phyloP scores from a whole-genome alignment of 805 yeast genomes.

The Metschnikowia drakensbergensis region DNA sequence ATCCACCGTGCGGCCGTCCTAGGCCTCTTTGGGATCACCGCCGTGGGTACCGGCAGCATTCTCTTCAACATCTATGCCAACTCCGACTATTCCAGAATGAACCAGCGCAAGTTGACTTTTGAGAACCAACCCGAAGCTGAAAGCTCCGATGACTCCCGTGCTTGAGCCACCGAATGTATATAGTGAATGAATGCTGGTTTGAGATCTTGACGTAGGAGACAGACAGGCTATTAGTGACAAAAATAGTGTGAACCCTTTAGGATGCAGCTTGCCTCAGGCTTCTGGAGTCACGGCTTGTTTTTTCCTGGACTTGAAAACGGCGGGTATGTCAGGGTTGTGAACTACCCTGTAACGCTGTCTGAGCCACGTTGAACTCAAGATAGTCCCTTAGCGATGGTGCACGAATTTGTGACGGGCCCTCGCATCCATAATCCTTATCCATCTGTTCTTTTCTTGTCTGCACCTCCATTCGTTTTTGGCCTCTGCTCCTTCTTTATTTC shows the following conservation, averaged over 20 bases:
- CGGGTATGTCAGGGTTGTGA: too few relatives aligned
- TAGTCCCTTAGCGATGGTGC: too few relatives aligned
- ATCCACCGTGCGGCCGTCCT: conserved; percentile 42
- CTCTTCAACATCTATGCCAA: conserved; percentile 40
- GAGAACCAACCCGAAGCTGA: conserved; percentile 17
- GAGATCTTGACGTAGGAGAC: background rate
- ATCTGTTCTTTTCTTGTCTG: background rate
- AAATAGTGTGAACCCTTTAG: too few relatives aligned
- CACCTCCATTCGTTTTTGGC: background rate
- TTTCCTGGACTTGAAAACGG: too few relatives aligned
- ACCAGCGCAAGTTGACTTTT: conserved; percentile 38
- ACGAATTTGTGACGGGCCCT: too few relatives aligned
- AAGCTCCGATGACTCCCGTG: background rate
- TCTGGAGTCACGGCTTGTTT: too few relatives aligned
- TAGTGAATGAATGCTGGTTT: background rate
- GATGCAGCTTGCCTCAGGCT: too few relatives aligned
- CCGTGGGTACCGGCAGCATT: conserved; percentile 38
- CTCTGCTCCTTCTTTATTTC: background rate
- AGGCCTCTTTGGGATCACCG: conserved; percentile 35
- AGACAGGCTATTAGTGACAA: too few relatives aligned
- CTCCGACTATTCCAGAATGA: conserved; percentile 42
- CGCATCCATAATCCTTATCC: too few relatives aligned
- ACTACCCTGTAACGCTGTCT: too few relatives aligned
- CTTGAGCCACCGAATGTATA: background rate
- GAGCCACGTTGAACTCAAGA: too few relatives aligned